A percentile compares a stretch with the other conserved stretches of the same genome.
Conservation (phyloP, 257 asterid species). For the Solanum ahanhuiri region DNA sequence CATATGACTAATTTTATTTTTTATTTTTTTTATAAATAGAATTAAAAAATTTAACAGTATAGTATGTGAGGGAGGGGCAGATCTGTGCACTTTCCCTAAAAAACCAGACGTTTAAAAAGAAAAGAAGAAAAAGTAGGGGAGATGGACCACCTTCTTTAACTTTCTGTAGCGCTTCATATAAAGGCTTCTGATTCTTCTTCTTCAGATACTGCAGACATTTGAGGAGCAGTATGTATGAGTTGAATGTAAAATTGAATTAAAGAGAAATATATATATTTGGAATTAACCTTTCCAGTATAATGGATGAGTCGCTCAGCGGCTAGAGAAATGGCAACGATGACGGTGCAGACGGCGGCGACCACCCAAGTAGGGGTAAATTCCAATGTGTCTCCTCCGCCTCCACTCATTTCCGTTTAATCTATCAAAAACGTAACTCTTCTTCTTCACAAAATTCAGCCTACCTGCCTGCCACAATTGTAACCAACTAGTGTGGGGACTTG, state of each 20-base stretch:
- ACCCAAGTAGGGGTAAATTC: constrained; percentile 93
- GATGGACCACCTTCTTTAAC: constrained; percentile 55
- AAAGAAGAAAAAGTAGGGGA: neutral
- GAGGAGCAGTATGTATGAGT: neutral
- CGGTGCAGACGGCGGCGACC: constrained; percentile 72
- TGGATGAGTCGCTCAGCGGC: constrained; percentile 60
- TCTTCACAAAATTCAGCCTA: neutral
- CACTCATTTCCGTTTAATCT: constrained; percentile 29
- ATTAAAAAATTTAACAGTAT: no score
- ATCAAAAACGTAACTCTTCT: neutral
- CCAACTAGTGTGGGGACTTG: neutral
- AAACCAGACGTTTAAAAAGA: neutral
- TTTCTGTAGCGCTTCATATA: constrained; percentile 64
- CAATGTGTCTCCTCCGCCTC: constrained; percentile 54
- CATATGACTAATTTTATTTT: neutral
- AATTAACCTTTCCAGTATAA: constrained; percentile 47
- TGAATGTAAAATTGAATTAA: neutral
- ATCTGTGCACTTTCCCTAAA: no score
- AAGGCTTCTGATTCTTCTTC: constrained; percentile 58
- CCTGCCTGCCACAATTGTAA: neutral
- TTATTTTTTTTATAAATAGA: no score
- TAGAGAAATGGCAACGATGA: constrained; percentile 68
- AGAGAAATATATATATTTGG: no score
- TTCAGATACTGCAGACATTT: constrained; percentile 49
- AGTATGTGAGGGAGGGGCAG: no score